phyloP scores from a whole-genome alignment of 345 rosid genomes.

The Durio zibethinus region DNA sequence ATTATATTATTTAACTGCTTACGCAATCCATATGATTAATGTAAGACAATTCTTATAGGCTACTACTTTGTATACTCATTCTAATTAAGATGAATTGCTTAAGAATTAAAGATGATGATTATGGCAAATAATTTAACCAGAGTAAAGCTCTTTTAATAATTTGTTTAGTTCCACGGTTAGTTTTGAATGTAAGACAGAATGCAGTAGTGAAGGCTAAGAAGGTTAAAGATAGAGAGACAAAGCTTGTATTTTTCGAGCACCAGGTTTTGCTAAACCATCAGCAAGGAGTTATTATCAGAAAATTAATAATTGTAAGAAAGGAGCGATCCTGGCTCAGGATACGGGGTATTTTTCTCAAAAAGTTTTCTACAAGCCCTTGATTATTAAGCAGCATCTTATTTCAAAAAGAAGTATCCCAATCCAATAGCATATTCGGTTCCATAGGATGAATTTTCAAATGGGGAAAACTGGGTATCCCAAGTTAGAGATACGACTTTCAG shows the following conservation, averaged over 20 bases:
- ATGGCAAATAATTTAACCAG: neutral
- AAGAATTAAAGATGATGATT: neutral
- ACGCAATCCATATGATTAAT: too few relatives aligned
- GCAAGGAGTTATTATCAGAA: too few relatives aligned
- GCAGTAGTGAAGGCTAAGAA: too few relatives aligned
- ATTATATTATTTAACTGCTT: too few relatives aligned
- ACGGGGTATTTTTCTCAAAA: too few relatives aligned
- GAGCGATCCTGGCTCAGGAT: neutral
- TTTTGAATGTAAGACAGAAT: too few relatives aligned
- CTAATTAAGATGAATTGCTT: neutral
- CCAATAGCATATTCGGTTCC: neutral
- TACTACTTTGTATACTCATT: neutral
- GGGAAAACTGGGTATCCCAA: constrained; percentile 11
- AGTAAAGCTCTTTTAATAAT: neutral
- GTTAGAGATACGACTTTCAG: constrained; percentile 13
- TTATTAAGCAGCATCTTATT: too few relatives aligned
- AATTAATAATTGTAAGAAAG: neutral
- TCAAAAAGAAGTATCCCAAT: neutral
- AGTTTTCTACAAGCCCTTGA: too few relatives aligned
- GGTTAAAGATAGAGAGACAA: too few relatives aligned
- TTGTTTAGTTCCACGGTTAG: too few relatives aligned
- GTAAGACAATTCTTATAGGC: neutral
- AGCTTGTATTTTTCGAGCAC: too few relatives aligned
- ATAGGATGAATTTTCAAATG: neutral
- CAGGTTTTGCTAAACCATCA: too few relatives aligned